phyloP scores from a whole-genome alignment of 495 filamentous ascomycete genomes.

The Penicillium subrubescens region DNA sequence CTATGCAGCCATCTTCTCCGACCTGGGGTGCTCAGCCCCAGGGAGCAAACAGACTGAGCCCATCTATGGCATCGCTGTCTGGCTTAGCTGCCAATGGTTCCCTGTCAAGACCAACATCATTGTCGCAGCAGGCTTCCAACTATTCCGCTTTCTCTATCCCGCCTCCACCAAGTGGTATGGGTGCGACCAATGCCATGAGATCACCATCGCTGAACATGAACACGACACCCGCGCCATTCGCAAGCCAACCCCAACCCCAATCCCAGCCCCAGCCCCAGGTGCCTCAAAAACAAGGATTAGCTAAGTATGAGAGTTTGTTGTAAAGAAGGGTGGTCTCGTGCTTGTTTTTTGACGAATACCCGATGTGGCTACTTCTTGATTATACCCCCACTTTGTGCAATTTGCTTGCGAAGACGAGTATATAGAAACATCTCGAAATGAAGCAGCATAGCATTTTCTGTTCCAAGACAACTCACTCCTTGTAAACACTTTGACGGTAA shows the following conservation, averaged over 20 bases:
- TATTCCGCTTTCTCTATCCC: constrained; percentile 52
- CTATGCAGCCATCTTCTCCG: constrained; percentile 37
- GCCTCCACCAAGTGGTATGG: constrained; percentile 38
- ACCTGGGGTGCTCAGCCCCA: constrained; percentile 33
- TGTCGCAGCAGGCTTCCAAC: constrained; percentile 32
- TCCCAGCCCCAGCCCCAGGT: constrained; percentile 28
- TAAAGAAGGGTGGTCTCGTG: constrained; percentile 31
- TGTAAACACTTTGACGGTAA: background rate
- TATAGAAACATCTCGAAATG: constrained; percentile 2
- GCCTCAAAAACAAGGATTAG: constrained; percentile 60
- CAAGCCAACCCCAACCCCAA: constrained; percentile 20
- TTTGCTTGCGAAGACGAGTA: constrained; percentile 6
- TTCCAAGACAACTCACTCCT: background rate
- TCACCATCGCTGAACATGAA: constrained; percentile 25
- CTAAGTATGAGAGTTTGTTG: constrained; percentile 80
- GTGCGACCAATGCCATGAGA: constrained; percentile 18
- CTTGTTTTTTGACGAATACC: constrained; percentile 2
- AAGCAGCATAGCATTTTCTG: background rate
- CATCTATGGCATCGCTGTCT: constrained; percentile 33
- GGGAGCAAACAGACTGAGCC: constrained; percentile 20
- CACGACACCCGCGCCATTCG: constrained; percentile 22
- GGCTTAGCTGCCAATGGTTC: constrained; percentile 28
- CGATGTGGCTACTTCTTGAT: constrained; percentile 8
- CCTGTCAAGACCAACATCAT: constrained; percentile 20
- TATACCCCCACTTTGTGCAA: constrained; percentile 13